Percentiles rank a stretch among this genome's conserved stretches.
phyloP scores from a whole-genome alignment of 352 stramenopile species.

The Phytophthora pseudosyringae region DNA sequence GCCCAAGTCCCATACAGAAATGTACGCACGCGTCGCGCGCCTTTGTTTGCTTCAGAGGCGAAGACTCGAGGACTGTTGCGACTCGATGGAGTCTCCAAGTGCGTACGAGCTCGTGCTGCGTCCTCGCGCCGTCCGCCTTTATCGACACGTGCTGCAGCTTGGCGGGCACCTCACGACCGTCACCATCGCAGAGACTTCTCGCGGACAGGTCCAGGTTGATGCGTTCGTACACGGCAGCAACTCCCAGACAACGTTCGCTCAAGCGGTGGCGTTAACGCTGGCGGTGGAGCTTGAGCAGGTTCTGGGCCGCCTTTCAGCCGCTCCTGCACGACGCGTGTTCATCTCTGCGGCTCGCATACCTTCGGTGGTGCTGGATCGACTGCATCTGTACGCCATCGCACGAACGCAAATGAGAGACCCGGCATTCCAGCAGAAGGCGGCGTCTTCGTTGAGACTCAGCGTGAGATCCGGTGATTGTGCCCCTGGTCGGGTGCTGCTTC shows the following conservation, averaged over 20 bases:
- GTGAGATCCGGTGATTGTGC: constrained; percentile 29
- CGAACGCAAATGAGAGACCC: constrained; percentile 24
- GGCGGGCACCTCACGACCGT: constrained; percentile 54
- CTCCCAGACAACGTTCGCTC: neutral
- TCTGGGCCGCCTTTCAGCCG: constrained; percentile 54
- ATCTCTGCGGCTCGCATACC: constrained; percentile 43
- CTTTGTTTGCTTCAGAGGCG: constrained; percentile 56
- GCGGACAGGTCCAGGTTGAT: constrained; percentile 67
- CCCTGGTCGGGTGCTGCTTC: constrained; percentile 35
- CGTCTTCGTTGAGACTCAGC: constrained; percentile 17
- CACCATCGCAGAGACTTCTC: constrained; percentile 69
- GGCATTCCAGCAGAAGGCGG: constrained; percentile 14
- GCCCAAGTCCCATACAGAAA: constrained; percentile 51
- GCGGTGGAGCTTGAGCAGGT: constrained; percentile 66
- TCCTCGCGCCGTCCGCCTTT: constrained; percentile 56
- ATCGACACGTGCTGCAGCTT: constrained; percentile 54
- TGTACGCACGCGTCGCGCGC: constrained; percentile 69
- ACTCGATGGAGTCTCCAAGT: constrained; percentile 18
- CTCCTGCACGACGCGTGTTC: constrained; percentile 36
- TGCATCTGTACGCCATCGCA: constrained; percentile 55
- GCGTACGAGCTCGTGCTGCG: constrained; percentile 52
- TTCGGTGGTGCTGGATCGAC: constrained; percentile 59
- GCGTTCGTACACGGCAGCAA: constrained; percentile 51
- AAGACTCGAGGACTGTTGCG: constrained; percentile 6
- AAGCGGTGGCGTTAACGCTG: constrained; percentile 16